Evolutionary conservation across 2,329 filamentous ascomycete species (phyloP).

Genomic region (Penicillium polonicum): DNA sequence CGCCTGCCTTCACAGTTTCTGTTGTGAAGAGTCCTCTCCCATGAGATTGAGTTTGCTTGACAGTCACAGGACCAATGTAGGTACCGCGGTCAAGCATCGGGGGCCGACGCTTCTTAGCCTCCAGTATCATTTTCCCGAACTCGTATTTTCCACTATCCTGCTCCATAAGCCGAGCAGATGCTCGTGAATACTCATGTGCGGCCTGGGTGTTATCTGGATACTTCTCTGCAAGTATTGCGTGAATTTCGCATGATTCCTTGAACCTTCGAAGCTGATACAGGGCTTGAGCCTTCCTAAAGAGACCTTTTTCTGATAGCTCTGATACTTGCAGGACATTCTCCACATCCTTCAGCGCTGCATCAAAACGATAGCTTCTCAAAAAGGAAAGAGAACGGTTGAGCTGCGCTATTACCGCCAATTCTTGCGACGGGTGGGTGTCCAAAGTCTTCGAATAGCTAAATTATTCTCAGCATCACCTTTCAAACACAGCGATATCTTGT

Average conservation of each 20-base stretch:
- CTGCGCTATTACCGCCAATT: conserved; percentile 35
- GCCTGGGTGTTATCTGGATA: conserved; percentile 39
- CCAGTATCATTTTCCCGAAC: conserved; percentile 21
- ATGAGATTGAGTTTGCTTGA: conserved; percentile 42
- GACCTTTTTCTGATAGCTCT: conserved; percentile 42
- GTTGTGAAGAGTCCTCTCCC: conserved; percentile 56
- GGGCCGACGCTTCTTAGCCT: conserved; percentile 30
- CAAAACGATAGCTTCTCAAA: conserved; percentile 33
- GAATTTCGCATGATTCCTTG: conserved; percentile 35
- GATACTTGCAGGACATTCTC: conserved; percentile 15
- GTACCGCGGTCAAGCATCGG: conserved; percentile 40
- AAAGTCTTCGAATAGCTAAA: conserved; percentile 43
- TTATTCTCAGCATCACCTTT: conserved; percentile 3
- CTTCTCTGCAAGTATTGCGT: conserved; percentile 32
- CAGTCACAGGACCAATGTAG: conserved; percentile 44
- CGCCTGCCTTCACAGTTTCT: conserved; percentile 48
- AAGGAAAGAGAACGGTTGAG: conserved; percentile 41
- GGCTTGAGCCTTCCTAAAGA: conserved; percentile 48
- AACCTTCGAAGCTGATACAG: conserved; percentile 48
- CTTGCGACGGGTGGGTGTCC: conserved; percentile 30
- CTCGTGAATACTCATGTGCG: conserved; percentile 30
- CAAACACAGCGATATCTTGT: not conserved
- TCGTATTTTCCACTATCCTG: conserved; percentile 21
- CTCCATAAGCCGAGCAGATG: conserved; percentile 22
- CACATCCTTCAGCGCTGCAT: conserved; percentile 37